Evolutionary conservation across 331 rosid species (phyloP).

Genomic region (Malus hybrid): DNA sequence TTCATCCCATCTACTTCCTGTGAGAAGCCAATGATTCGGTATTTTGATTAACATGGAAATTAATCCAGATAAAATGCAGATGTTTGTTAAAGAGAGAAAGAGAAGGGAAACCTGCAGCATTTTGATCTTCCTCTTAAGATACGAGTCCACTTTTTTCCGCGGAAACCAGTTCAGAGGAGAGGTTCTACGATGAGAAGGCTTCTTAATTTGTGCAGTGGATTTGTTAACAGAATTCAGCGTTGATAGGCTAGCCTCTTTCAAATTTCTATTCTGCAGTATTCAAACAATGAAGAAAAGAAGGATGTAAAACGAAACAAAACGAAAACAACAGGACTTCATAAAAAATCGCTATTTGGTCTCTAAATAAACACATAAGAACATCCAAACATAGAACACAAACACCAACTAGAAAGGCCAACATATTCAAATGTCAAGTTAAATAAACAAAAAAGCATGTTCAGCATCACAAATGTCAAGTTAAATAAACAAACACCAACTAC

Average conservation of each 20-base stretch:
- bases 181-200: constrained; percentile 69
- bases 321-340: background rate
- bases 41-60: constrained; percentile 5
- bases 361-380: background rate
- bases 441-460: too few relatives aligned
- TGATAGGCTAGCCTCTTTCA: constrained; percentile 47
- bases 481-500: background rate
- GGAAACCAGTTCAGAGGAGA: constrained; percentile 97
- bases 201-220: constrained; percentile 61
- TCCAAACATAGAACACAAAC: background rate
- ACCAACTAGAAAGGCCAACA: background rate
- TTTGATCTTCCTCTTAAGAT: constrained; percentile 76
- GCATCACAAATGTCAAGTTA: background rate
- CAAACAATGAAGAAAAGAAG: background rate
- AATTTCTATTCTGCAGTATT: constrained; percentile 47
- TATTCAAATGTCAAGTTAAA: background rate
- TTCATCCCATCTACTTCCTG: constrained; percentile 88
- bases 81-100: background rate
- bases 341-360: background rate
- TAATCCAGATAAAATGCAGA: background rate
- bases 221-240: constrained; percentile 52
- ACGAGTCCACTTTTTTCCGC: constrained; percentile 77
- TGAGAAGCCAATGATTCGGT: constrained; percentile 5
- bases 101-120: constrained; percentile 70
- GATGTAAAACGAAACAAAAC: background rate